These are phyloP conservation scores for Vitis hybrid DNA, from an alignment of 177 flowering plant genomes.

Conservation along the genomic window DNA sequence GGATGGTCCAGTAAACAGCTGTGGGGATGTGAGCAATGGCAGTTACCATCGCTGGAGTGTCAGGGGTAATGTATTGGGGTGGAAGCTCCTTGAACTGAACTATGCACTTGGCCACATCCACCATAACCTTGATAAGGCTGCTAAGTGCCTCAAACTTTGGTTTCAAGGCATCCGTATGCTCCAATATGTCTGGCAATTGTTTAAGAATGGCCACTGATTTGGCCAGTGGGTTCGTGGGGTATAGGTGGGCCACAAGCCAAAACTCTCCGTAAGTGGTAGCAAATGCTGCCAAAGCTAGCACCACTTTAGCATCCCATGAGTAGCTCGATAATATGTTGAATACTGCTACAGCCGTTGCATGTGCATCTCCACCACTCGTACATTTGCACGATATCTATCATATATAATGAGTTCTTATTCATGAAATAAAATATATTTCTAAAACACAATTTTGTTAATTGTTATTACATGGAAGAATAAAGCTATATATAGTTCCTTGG, in stretches of 20 bases:
- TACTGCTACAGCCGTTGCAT: conserved; percentile 43
- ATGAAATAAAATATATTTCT: no score
- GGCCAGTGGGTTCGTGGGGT: conserved; percentile 59
- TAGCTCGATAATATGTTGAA: conserved; percentile 41
- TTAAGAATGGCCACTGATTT: conserved; percentile 56
- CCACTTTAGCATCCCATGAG: conserved; percentile 81
- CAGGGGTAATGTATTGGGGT: conserved; percentile 43
- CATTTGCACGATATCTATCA: conserved; percentile 58
- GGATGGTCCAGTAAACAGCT: conserved; percentile 72
- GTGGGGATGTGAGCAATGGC: conserved; percentile 56
- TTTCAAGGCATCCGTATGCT: conserved; percentile 29
- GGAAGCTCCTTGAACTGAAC: conserved; percentile 61
- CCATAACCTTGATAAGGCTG: conserved; percentile 46
- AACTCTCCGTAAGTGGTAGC: conserved; percentile 68
- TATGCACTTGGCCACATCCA: conserved; percentile 56
- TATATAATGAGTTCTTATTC: not conserved
- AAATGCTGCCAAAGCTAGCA: conserved; percentile 68
- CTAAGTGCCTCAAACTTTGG: conserved; percentile 55
- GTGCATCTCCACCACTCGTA: conserved; percentile 54
- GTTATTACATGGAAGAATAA: no score
- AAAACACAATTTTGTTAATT: no score
- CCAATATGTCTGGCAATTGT: conserved; percentile 53
- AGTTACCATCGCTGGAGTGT: conserved; percentile 37
- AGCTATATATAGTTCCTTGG: no score
- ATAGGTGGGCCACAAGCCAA: conserved; percentile 62